A percentile compares a stretch with the other conserved stretches of the same genome.
phyloP scores from a whole-genome alignment of 257 asterid species.

The Solanum sitiens region DNA sequence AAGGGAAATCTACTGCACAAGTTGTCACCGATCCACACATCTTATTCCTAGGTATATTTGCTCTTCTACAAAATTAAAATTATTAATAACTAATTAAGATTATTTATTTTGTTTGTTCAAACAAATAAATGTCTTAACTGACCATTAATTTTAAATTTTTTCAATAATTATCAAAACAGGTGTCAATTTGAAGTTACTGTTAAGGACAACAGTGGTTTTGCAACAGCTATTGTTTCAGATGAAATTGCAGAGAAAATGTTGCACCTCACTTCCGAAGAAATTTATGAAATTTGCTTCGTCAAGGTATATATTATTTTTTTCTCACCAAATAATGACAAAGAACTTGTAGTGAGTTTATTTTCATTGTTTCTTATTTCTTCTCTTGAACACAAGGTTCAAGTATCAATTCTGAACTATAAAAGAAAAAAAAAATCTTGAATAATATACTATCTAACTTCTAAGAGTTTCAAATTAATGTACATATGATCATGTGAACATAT shows the following conservation, averaged over 20 bases:
- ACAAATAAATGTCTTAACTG: neutral
- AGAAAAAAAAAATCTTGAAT: no score
- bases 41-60: neutral
- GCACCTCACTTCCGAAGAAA: neutral
- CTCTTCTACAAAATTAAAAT: neutral
- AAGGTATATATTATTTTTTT: neutral
- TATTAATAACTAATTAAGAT: neutral
- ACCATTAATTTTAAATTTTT: neutral
- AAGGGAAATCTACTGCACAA: neutral
- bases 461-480: no score
- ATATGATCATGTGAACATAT: no score
- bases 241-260: neutral
- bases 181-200: neutral
- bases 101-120: neutral
- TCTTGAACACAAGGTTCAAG: no score
- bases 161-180: neutral
- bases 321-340: no score
- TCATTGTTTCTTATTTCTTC: no score
- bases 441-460: no score
- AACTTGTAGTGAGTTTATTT: no score
- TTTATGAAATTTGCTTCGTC: neutral
- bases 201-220: neutral
- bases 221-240: neutral
- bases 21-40: neutral
- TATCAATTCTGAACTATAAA: no score